Evolutionary conservation across 345 rosid species (phyloP), one percentile per base, ranked within the genome.

Genomic region (Murraya koenigii): DNA sequence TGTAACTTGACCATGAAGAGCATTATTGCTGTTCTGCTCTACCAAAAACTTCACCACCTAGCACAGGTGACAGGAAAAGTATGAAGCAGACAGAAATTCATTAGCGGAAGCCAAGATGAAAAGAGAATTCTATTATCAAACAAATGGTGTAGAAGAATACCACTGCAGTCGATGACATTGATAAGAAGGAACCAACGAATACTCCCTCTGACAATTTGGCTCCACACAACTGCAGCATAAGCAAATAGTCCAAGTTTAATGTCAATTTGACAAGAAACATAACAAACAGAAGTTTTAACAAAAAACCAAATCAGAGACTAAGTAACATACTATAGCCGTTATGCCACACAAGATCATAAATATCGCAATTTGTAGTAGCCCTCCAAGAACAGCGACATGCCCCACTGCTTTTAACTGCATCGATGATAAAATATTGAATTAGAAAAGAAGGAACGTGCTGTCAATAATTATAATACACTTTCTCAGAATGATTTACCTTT

Each of bases 111-210:
- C 32, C 28, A 78, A 49, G 25, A 56, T 14, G 38, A 8, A 75
- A 69, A 69, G 17, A 52, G 71, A 73, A 74, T 23, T 76, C 35
- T 23, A 65, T 68, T 61, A 35, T 64, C 58, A 41, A 20, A 62
- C 67, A 69, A 52, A 60, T 70, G 52, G 47, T 70, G 36, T 33
- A 72, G 85, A 90, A 74, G 74, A 76, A 63, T 90, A 97, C 99
- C 91, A 94, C 93, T 74, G 98, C 98, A 41, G 98, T 94, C 75
- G 99, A 97, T 77, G 99, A 94, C 94, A 97, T 97, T 69, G 97
- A 97, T 64, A 97, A 81, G 87, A 97, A 97, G 75, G 92, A 90
- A 71, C 98, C 99, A 77, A 93, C 94, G 84, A 97, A 97, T 25
- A 97, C 86, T 76, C 98, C 98, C 86, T 92, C 99, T 25, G 98